Conservation (phyloP, 345 rosid species). For the Pistacia atlantica region DNA sequence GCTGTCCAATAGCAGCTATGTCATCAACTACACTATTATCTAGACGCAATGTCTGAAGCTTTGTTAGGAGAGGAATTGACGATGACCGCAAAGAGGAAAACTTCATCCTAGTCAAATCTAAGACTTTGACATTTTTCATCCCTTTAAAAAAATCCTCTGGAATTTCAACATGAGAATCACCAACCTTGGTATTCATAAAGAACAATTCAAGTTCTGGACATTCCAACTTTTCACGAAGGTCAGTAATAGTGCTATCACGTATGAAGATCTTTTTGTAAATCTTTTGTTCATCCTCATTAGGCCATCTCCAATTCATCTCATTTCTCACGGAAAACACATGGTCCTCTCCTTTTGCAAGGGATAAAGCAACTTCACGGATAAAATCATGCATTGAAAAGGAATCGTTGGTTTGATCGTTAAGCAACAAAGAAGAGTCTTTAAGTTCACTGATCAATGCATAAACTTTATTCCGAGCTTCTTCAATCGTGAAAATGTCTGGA, state of each 20-base stretch:
- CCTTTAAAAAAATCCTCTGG: slow-evolving; percentile 18
- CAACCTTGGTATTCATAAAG: too few relatives aligned
- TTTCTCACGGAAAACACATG: too few relatives aligned
- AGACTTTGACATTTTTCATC: slow-evolving; percentile 24
- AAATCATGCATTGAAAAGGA: background rate
- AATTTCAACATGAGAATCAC: background rate
- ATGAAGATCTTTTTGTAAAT: background rate
- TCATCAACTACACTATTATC: background rate
- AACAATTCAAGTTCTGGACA: too few relatives aligned
- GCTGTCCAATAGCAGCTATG: background rate
- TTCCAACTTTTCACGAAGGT: background rate
- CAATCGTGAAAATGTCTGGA: background rate
- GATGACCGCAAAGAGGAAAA: slow-evolving; percentile 12
- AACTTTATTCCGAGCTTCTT: slow-evolving; percentile 13
- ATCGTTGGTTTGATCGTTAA: background rate
- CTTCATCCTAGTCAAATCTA: background rate
- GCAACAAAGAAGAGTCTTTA: slow-evolving; percentile 26
- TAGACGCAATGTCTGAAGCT: slow-evolving; percentile 26
- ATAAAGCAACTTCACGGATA: too few relatives aligned
- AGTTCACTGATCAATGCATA: slow-evolving; percentile 19
- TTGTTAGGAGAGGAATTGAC: background rate
- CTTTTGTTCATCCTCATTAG: background rate
- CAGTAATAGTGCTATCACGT: background rate
- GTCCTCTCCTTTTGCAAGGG: too few relatives aligned
- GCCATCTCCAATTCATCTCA: background rate